phyloP scores from a whole-genome alignment of 257 asterid genomes.

The Gentiana macrophylla region DNA sequence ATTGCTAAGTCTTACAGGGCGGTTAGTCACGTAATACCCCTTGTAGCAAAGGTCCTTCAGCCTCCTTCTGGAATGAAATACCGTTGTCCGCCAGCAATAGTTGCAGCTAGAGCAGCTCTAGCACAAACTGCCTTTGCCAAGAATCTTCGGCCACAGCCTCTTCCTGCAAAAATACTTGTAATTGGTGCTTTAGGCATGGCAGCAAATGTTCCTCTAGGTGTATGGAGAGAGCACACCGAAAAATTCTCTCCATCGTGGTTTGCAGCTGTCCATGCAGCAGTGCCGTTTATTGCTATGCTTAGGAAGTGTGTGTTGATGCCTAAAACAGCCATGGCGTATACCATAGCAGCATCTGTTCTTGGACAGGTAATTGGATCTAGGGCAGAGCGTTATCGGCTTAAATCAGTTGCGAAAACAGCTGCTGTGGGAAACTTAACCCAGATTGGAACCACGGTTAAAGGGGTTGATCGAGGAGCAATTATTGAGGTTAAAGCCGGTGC shows the following conservation, averaged over 20 bases:
- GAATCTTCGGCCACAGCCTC: slow-evolving; percentile 65
- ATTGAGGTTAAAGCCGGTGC: too few species aligned
- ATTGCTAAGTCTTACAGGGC: slow-evolving; percentile 75
- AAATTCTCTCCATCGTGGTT: slow-evolving; percentile 70
- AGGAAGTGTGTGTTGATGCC: slow-evolving; percentile 84
- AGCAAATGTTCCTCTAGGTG: slow-evolving; percentile 66
- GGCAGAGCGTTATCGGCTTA: slow-evolving; percentile 65
- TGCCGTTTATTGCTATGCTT: slow-evolving; percentile 83
- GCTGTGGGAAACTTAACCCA: too few species aligned
- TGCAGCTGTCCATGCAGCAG: slow-evolving; percentile 81
- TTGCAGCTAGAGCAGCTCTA: slow-evolving; percentile 85
- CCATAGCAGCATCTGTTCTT: slow-evolving; percentile 62
- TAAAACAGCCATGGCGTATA: slow-evolving; percentile 72
- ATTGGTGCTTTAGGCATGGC: slow-evolving; percentile 66
- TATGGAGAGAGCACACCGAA: slow-evolving; percentile 70
- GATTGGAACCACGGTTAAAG: too few species aligned
- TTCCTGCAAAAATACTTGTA: slow-evolving; percentile 58
- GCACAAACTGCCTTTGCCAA: slow-evolving; percentile 66
- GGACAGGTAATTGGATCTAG: slow-evolving; percentile 80
- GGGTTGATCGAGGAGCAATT: too few species aligned
- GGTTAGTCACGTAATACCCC: slow-evolving; percentile 54
- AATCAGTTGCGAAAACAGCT: slow-evolving; percentile 16
- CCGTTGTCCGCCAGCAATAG: slow-evolving; percentile 65
- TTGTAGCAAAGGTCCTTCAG: slow-evolving; percentile 49
- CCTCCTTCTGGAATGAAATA: slow-evolving; percentile 62